Base-by-base conservation (phyloP, 139 green algal genomes). In the Closterium sp. region DNA sequence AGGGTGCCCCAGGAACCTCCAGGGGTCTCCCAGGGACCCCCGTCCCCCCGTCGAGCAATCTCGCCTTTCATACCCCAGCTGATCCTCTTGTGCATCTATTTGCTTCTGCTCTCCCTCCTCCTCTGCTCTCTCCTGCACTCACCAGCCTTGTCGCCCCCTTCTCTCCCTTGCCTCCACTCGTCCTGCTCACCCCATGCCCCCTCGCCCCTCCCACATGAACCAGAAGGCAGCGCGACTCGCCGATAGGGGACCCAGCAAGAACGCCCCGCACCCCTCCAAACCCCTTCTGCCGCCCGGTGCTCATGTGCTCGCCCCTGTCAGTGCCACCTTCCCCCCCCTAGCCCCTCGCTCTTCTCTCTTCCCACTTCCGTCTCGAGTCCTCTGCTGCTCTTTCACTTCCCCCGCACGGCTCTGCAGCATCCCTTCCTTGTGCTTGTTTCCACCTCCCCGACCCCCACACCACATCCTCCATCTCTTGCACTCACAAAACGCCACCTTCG, bases 301-400 rank as follows among this genome's bases (percentile, higher is more conserved):
- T 31, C 89, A 91, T 88, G 32, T 85, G 30, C 32, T 91, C 62
- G 89, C 89, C 84, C 89, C 89, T 91, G 89, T 91, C 0, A 84
- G 89, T 85, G 17, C 88, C 28, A 24, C 85, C n/a, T 87, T n/a
- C 32, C 2, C 17, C 85, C 19, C 62, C 19, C n/a, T n/a, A n/a
- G 32, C 32, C 32, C 32, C 32, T 38, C 32, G 32, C 32, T 70
- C 45, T 70, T 70, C 10, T 87, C 27, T 87, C n/a, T 10, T 32
- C n/a, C 10, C n/a, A 17, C 84, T 21, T 17, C 21, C 85, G 19
- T 87, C n/a, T 87, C 17, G 6, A 9, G 85, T 87, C n/a, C 28
- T 87, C 85, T 32, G 85, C n/a, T 87, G 28, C n/a, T n/a, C n/a
- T n/a, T n/a, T n/a, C n/a, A n/a, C n/a, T n/a, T n/a, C n/a, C n/a